Conservation (phyloP, 2,329 filamentous ascomycete genomes). For the Juglanconis oblonga region DNA sequence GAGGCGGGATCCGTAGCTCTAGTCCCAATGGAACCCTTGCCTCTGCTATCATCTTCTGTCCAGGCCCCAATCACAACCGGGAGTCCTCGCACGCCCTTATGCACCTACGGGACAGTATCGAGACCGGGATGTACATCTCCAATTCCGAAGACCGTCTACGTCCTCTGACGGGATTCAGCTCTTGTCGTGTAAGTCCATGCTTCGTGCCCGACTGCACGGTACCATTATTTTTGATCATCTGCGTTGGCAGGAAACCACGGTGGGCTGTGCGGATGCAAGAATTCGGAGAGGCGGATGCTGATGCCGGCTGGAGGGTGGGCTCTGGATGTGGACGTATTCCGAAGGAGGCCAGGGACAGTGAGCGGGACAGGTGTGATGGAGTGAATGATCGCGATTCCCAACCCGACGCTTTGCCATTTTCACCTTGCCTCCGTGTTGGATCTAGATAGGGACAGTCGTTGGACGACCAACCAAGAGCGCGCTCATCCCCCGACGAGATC, state of each 20-base stretch:
- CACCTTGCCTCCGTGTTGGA: background rate
- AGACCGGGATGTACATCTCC: too few species aligned
- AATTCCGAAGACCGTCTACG: too few species aligned
- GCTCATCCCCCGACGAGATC: background rate
- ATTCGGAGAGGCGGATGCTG: slow-evolving; percentile 1
- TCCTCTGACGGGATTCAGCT: too few species aligned
- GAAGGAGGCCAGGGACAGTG: background rate
- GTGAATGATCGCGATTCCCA: background rate
- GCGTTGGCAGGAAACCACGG: background rate
- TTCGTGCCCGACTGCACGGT: too few species aligned
- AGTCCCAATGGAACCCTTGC: too few species aligned
- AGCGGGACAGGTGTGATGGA: background rate
- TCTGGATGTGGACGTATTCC: background rate
- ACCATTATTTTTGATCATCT: too few species aligned
- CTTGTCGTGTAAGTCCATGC: too few species aligned
- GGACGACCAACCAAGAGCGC: background rate
- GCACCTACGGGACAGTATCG: too few species aligned
- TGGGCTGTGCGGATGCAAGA: background rate
- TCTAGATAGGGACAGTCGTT: background rate
- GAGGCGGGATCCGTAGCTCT: too few species aligned
- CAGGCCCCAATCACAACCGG: too few species aligned
- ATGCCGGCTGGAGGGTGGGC: background rate
- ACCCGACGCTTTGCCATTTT: background rate
- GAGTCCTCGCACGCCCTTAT: too few species aligned
- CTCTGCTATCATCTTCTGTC: too few species aligned